Percentiles rank a stretch among this genome's conserved stretches.
Conservation (phyloP, 73 alveolate species). For the Paramecium octaurelia region DNA sequence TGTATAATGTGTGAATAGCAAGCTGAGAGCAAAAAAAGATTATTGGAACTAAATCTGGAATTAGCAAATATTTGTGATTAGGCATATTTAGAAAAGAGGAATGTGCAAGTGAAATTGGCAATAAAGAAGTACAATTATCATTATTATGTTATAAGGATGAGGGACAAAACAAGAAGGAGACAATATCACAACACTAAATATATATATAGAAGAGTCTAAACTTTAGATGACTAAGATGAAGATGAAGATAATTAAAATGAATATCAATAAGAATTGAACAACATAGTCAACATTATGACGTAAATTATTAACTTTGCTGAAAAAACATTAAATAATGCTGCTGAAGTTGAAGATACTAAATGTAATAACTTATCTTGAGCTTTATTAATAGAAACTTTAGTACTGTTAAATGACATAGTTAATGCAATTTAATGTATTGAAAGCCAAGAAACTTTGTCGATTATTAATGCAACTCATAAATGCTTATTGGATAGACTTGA, state of each 20-base stretch:
- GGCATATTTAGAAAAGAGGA: conserved; percentile 11
- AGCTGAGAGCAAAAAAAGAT: conserved; percentile 35
- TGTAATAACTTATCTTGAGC: background rate
- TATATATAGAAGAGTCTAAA: background rate
- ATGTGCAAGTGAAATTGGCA: background rate
- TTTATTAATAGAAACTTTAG: background rate
- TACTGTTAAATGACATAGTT: conserved; percentile 16
- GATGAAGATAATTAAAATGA: background rate
- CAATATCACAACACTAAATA: background rate
- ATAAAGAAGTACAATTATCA: background rate
- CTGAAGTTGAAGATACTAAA: conserved; percentile 22
- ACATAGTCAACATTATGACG: background rate
- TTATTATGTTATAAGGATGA: background rate
- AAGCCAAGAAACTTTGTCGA: background rate
- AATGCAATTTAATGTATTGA: conserved; percentile 18
- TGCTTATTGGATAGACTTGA: conserved; percentile 10
- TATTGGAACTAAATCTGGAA: background rate
- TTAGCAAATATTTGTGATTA: conserved; percentile 13
- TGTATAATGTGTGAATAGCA: background rate
- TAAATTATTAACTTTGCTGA: conserved; percentile 19
- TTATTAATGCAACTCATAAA: conserved; percentile 27
- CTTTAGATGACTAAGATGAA: background rate
- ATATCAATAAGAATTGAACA: conserved; percentile 21
- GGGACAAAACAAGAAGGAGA: background rate
- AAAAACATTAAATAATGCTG: background rate